Base-by-base conservation (phyloP, 208 protist species). In the Trypanosoma melophagium region DNA sequence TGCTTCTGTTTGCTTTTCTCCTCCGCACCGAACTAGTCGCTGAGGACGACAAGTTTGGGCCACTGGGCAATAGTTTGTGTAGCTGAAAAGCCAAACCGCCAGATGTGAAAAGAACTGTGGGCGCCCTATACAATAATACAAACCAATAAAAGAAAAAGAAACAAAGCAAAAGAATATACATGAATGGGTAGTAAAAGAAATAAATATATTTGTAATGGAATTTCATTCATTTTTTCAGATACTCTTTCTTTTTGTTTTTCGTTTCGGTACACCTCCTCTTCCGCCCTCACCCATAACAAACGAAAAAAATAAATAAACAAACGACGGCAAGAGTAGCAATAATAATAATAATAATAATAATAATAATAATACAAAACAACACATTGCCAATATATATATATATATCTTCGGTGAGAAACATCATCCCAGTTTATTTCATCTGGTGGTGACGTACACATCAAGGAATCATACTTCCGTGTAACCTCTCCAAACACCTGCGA, bases 141-240 rank as follows among this genome's bases (percentile, higher is more conserved):
- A 60, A 56, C 49, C 1, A 67, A 66, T 19, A 65, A 59, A 69
- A 51, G 69, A 16, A 53, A 58, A 22, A 59, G 31, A 49, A 47
- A 60, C 22, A 35, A 53, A 64, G 41, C 24, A 53, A 21, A 51
- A 24, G 24, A 21, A 60, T 44, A 61, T 35, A 75, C 14, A 55
- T 52, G 25, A 52, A 62, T 21, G 22, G 9, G 45, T 28, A 17
- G n/a, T 31, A 55, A 55, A 25, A 55, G 24, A 14, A 55, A 31
- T 12, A 55, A 55, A 55, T n/a, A n/a, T n/a, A n/a, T n/a, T n/a
- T n/a, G n/a, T n/a, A n/a, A n/a, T n/a, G n/a, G 16, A 62, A 52
- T 47, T 54, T 12, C 45, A 31, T 54, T 54, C 10, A 42, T 35
- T 35, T 35, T 35, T 35, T 12, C 45, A 31, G 38, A 41, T 2